Percentiles rank a stretch among this genome's conserved stretches.
phyloP scores from a whole-genome alignment of 129 eudicot genomes.

The Chrysanthemum makinoi region DNA sequence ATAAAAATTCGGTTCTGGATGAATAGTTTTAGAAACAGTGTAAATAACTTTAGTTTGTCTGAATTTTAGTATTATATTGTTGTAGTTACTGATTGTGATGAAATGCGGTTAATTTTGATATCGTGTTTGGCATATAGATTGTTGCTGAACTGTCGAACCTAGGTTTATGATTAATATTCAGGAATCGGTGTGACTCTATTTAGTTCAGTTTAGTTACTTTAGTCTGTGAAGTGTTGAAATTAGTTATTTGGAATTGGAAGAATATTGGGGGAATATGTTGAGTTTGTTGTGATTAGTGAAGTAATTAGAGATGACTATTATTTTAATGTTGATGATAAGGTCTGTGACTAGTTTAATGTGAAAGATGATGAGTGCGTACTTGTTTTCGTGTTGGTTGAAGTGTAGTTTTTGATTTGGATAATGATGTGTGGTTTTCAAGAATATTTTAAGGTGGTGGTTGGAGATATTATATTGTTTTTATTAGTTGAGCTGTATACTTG shows the following conservation, averaged over 20 bases:
- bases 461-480: constrained; percentile 11
- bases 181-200: no score
- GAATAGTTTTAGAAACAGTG: no score
- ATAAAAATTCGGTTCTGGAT: no score
- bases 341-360: constrained; percentile 14
- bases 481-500: not conserved
- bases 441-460: constrained; percentile 19
- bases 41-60: not conserved
- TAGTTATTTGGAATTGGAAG: not conserved
- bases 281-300: constrained; percentile 15
- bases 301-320: not conserved
- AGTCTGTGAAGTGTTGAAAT: no score
- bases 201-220: no score
- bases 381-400: constrained; percentile 10
- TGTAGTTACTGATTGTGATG: not conserved
- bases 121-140: not conserved
- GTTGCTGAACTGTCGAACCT: no score
- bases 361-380: constrained; percentile 11
- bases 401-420: constrained; percentile 12
- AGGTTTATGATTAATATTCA: no score
- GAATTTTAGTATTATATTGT: not conserved
- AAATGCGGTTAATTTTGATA: constrained; percentile 11
- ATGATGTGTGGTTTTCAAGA: constrained; percentile 8
- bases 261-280: constrained; percentile 9
- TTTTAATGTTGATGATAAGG: constrained; percentile 30